Percentiles rank a stretch among this genome's conserved stretches.
These are phyloP conservation scores for Ophiostoma perfectum DNA, from an alignment of 2,329 filamentous ascomycete species.

Conservation along the genomic window DNA sequence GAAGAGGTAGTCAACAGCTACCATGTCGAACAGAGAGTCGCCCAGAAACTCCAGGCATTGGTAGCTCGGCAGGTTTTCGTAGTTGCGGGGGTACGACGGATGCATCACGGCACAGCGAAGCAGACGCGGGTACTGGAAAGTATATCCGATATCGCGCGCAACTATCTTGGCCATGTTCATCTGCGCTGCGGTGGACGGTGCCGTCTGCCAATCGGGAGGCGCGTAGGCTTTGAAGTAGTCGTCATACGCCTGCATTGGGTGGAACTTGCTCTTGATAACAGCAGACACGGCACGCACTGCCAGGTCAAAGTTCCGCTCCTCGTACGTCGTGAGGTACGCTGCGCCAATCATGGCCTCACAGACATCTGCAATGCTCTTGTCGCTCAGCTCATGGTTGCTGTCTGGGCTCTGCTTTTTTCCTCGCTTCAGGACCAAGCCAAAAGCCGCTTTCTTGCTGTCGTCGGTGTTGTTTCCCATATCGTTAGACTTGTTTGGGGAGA, in stretches of 20 bases:
- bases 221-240: constrained; percentile 69
- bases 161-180: constrained; percentile 62
- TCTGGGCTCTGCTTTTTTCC: constrained; percentile 59
- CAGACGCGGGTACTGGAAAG: constrained; percentile 69
- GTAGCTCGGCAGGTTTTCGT: constrained; percentile 78
- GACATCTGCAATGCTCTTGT: constrained; percentile 91
- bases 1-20: constrained; percentile 77
- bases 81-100: constrained; percentile 69
- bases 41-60: constrained; percentile 90
- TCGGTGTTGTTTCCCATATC: not conserved
- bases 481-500: not conserved
- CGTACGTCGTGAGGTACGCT: constrained; percentile 53
- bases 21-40: constrained; percentile 82
- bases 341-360: constrained; percentile 93
- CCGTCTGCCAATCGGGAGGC: constrained; percentile 65
- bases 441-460: not conserved
- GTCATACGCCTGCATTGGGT: constrained; percentile 61
- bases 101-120: constrained; percentile 83
- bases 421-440: constrained; percentile 61
- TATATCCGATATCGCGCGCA: constrained; percentile 50
- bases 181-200: constrained; percentile 59
- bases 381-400: constrained; percentile 61
- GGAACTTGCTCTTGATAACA: constrained; percentile 64
- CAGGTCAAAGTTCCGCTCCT: constrained; percentile 46
- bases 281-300: constrained; percentile 60